Evolutionary conservation across 108 stramenopile species (phyloP).

Genomic region (Pelagomonas calceolata): DNA sequence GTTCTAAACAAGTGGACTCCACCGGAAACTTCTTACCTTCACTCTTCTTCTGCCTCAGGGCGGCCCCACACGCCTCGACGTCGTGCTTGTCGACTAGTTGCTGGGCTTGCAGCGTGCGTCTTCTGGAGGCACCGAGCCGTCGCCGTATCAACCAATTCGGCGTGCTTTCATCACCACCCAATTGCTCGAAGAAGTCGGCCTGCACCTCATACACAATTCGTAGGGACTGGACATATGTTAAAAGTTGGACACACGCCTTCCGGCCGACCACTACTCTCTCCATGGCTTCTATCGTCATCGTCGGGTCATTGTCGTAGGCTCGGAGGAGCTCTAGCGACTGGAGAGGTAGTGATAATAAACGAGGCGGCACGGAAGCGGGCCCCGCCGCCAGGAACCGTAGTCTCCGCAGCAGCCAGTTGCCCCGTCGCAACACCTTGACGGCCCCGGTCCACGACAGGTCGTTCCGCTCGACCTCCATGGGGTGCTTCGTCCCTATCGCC

Average conservation of each 20-base stretch:
- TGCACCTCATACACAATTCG: slow-evolving; percentile 2
- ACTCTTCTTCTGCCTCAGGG: slow-evolving; percentile 2
- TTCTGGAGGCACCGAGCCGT: background rate
- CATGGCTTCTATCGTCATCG: slow-evolving; percentile 9
- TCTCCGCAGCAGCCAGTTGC: slow-evolving; percentile 3
- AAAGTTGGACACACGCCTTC: slow-evolving; percentile 6
- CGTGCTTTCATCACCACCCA: slow-evolving; percentile 7
- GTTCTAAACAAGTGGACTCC: background rate
- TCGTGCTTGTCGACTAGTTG: background rate
- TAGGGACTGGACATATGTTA: background rate
- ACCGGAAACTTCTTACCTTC: slow-evolving; percentile 3
- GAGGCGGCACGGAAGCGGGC: slow-evolving; percentile 8
- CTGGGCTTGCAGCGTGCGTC: background rate
- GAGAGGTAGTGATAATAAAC: slow-evolving; percentile 1
- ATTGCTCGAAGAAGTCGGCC: slow-evolving; percentile 8
- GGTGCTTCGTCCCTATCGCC: background rate
- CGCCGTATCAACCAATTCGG: background rate
- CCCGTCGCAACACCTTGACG: slow-evolving; percentile 10
- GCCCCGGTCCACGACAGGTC: slow-evolving; percentile 9
- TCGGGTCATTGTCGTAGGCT: slow-evolving; percentile 9
- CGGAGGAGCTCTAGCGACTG: background rate
- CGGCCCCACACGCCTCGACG: slow-evolving; percentile 1
- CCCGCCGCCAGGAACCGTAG: slow-evolving; percentile 8
- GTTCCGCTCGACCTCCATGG: background rate
- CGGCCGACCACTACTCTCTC: background rate